These are phyloP conservation scores for Vinca major DNA, from an alignment of 305 asterid genomes.

Conservation along the genomic window DNA sequence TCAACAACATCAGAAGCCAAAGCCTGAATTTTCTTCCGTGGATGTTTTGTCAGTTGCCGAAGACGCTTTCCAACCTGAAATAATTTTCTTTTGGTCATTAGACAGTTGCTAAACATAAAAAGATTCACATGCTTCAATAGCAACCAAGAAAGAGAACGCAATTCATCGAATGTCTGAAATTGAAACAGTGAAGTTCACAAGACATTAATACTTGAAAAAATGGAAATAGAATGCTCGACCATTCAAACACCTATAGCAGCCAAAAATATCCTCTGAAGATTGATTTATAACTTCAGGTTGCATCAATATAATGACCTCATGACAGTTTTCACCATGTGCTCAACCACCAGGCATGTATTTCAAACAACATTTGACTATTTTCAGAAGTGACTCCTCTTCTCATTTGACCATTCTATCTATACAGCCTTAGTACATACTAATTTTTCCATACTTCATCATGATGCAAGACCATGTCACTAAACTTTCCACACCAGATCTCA, in stretches of 20 bases:
- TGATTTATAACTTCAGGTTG: background rate
- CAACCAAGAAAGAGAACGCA: no score
- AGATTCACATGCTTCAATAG: background rate
- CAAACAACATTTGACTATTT: background rate
- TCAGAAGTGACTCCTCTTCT: background rate
- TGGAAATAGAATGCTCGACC: background rate
- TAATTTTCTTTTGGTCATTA: background rate
- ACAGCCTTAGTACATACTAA: background rate
- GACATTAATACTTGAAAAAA: background rate
- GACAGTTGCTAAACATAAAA: background rate
- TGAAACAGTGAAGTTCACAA: background rate
- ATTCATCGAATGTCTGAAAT: background rate
- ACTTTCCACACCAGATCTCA: background rate
- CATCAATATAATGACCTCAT: background rate
- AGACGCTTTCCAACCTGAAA: constrained; percentile 83
- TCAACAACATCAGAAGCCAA: constrained; percentile 76
- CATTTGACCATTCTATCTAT: background rate
- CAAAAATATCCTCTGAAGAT: background rate
- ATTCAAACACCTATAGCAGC: background rate
- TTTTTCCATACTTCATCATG: background rate
- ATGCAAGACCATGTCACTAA: background rate
- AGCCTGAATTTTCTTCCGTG: constrained; percentile 56
- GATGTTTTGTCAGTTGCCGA: constrained; percentile 79
- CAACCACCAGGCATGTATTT: background rate
- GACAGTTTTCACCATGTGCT: background rate